Evolutionary conservation across 2,329 filamentous ascomycete species (phyloP), one percentile per base, ranked within the genome.

Genomic region (Blastomyces parvus): DNA sequence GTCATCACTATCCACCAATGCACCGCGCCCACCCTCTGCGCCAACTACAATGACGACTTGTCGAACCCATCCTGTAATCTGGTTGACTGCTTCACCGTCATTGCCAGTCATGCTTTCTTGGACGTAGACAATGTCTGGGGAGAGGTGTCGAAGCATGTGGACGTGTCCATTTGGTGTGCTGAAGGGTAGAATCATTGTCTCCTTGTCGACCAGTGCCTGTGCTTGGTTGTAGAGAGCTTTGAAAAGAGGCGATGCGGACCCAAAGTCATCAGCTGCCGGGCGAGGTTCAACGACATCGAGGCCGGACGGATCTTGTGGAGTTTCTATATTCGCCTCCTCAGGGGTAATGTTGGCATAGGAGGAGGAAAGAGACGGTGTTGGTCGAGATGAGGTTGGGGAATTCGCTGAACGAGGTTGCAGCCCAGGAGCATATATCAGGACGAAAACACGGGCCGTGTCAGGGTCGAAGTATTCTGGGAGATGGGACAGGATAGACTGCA

Each of bases 281-380:
- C 71, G 72, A 27, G 79, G 79, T 25, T 78, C 76, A 65, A 73
- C 79, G 69, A 65, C 64, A 36, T 66, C 84, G 80, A 85, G 66
- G 65, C 80, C 86, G 71, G 84, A 84, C 14, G 78, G 71, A 68
- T 89, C 87, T 56, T 70, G 56, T 50, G 75, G 71, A 30, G 69
- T 71, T 6, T 73, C 70, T 4, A 71, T 72, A 4, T 69, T 67
- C 60, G 83, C 86, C 75, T 93, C 87, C 68, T 88, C 84, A 69
- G 85, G 83, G 66, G 84, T 86, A 74, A 96, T 94, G 77, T 94
- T 91, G 67, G 90, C 91, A 79, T 91, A 96, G 4, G 91, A 95
- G 61, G 90, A 95, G 82, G 84, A 74, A 80, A 95, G 78, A 74
- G 84, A 80, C 77, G 85, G 77, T 74, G 84, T 74, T 76, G 83